Percentiles rank a stretch among this genome's conserved stretches.
Evolutionary conservation across 306 rosid genomes (phyloP).

Genomic region (Rosa chinensis): DNA sequence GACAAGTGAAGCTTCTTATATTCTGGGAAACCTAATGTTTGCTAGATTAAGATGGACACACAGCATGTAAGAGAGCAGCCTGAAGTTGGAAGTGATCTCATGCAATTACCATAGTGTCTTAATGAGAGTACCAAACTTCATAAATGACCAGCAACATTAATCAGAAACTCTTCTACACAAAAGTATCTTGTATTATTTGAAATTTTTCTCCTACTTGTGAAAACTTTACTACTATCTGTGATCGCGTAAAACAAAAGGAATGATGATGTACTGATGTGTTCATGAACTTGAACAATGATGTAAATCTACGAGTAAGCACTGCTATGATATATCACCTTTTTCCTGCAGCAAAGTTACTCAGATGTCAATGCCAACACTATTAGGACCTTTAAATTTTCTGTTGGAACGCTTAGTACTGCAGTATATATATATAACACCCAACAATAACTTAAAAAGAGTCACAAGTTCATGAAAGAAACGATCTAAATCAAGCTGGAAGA

Average conservation of each 20-base stretch:
- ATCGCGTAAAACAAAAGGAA: background rate
- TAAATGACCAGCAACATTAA: background rate
- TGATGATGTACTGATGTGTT: background rate
- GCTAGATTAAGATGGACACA: background rate
- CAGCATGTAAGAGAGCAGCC: background rate
- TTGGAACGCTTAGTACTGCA: background rate
- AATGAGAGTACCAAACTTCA: background rate
- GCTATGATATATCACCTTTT: background rate
- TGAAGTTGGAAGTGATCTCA: background rate
- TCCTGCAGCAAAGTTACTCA: background rate
- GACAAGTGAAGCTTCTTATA: background rate
- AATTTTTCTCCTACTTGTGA: background rate
- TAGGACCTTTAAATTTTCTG: background rate
- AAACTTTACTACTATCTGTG: background rate
- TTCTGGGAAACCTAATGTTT: background rate
- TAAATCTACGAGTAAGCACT: background rate
- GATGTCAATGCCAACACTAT: background rate
- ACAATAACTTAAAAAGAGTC: background rate
- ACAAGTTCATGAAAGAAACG: background rate
- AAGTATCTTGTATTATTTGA: background rate
- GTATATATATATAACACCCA: background rate
- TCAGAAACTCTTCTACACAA: background rate
- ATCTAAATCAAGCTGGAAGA: background rate
- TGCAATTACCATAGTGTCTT: background rate
- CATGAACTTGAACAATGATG: background rate